These are phyloP conservation scores for Hypholoma sublateritium DNA, from an alignment of 768 basidiomycete species.

Conservation along the genomic window DNA sequence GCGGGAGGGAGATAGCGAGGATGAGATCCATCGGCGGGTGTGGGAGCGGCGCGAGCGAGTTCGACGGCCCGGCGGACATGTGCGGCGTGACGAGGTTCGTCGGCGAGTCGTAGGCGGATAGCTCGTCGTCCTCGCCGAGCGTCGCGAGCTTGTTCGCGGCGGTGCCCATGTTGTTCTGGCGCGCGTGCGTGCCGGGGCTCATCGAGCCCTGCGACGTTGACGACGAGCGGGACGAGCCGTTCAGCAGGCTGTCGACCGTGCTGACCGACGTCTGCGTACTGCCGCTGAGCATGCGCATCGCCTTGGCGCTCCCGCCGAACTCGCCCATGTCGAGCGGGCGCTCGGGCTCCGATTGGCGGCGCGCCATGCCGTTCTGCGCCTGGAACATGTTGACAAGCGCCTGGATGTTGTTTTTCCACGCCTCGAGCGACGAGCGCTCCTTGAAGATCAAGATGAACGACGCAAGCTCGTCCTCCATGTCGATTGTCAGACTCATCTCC, in stretches of 20 bases:
- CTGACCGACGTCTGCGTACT: slow-evolving; percentile 66
- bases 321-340: slow-evolving; percentile 64
- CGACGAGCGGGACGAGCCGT: slow-evolving; percentile 66
- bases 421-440: slow-evolving; percentile 83
- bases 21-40: slow-evolving; percentile 93
- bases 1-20: slow-evolving; percentile 85
- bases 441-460: slow-evolving; percentile 96
- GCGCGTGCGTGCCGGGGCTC: slow-evolving; percentile 27
- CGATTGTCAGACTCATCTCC: slow-evolving; percentile 93
- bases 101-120: slow-evolving; percentile 57
- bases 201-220: slow-evolving; percentile 69
- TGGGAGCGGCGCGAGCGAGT: slow-evolving; percentile 75
- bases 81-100: slow-evolving; percentile 67
- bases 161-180: slow-evolving; percentile 22
- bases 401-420: slow-evolving; percentile 86
- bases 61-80: slow-evolving; percentile 72
- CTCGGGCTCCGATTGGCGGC: slow-evolving; percentile 32
- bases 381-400: slow-evolving; percentile 74
- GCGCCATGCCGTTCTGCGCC: slow-evolving; percentile 39
- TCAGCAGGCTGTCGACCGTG: slow-evolving; percentile 68
- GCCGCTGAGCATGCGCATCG: slow-evolving; percentile 78
- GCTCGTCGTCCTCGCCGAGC: slow-evolving; percentile 72
- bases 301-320: slow-evolving; percentile 76
- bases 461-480: slow-evolving; percentile 97
- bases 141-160: slow-evolving; percentile 52